phyloP scores from a whole-genome alignment of 2,329 filamentous ascomycete genomes.

The Arthrobotrys iridis region DNA sequence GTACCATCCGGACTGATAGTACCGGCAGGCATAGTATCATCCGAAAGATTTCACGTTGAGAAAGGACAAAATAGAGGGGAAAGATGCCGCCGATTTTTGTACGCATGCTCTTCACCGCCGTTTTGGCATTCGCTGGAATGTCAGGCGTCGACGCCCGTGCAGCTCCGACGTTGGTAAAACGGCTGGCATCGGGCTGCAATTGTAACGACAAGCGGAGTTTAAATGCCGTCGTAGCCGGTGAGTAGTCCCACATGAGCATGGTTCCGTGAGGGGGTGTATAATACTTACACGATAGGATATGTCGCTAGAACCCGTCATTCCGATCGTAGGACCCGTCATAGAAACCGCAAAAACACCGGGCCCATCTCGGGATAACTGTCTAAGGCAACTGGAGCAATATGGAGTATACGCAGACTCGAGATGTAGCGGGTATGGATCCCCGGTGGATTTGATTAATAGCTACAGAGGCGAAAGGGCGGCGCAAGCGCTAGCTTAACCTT shows the following conservation, averaged over 20 bases:
- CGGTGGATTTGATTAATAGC: slow-evolving; percentile 25
- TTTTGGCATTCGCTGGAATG: not conserved
- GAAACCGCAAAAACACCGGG: not conserved
- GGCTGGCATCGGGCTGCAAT: not conserved
- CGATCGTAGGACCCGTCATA: not conserved
- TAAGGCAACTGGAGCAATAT: slow-evolving; percentile 17
- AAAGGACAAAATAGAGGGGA: no score
- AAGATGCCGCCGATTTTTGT: no score
- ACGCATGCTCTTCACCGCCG: not conserved
- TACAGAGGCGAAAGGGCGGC: not conserved
- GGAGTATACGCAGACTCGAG: slow-evolving; percentile 2
- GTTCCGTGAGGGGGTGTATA: no score
- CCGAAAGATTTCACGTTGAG: no score
- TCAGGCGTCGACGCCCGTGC: not conserved
- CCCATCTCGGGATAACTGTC: slow-evolving; percentile 7
- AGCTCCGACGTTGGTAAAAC: not conserved
- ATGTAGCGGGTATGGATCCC: slow-evolving; percentile 2
- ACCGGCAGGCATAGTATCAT: no score
- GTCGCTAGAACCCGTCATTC: not conserved
- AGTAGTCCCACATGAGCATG: no score
- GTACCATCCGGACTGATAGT: no score
- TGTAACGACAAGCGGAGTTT: not conserved
- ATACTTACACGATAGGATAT: no score
- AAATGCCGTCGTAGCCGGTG: not conserved
- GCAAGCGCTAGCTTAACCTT: no score